Evolutionary conservation across 2,329 filamentous ascomycete species (phyloP).

Genomic region (Acrodontium crateriforme): DNA sequence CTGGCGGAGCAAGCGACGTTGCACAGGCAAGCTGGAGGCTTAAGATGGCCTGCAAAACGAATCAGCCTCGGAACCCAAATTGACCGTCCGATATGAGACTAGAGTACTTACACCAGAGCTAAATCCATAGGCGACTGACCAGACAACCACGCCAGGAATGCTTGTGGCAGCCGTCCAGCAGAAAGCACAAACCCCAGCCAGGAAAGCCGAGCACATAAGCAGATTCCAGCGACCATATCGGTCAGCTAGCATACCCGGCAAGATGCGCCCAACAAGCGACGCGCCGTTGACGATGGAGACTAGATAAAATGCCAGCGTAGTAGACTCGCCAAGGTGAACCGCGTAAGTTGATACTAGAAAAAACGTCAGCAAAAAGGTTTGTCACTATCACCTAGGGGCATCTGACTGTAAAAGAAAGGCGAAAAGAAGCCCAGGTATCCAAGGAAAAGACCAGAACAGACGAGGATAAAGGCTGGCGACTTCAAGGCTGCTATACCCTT

Average conservation of each 20-base stretch:
- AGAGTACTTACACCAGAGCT: conserved; percentile 26
- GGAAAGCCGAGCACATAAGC: conserved; percentile 29
- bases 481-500: conserved; percentile 27
- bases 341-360: conserved; percentile 27
- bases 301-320: conserved; percentile 47
- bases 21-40: conserved; percentile 35
- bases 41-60: conserved; percentile 27
- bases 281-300: conserved; percentile 52
- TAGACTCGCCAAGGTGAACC: conserved; percentile 24
- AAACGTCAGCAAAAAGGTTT: conserved; percentile 22
- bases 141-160: conserved; percentile 12
- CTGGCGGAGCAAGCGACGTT: conserved; percentile 26
- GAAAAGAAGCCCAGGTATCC: conserved; percentile 25
- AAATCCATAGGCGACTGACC: conserved; percentile 30
- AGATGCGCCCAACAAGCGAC: conserved; percentile 41
- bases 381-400: conserved; percentile 39
- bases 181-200: conserved; percentile 18
- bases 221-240: conserved; percentile 35
- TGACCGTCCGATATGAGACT: not conserved
- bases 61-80: conserved; percentile 4
- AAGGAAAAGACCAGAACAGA: conserved; percentile 35
- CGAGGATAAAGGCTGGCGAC: conserved; percentile 33
- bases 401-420: conserved; percentile 43
- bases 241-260: conserved; percentile 40
- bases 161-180: conserved; percentile 11